These are phyloP conservation scores for Fusarium armeniacum DNA, from an alignment of 2,329 filamentous ascomycete genomes.

Conservation along the genomic window DNA sequence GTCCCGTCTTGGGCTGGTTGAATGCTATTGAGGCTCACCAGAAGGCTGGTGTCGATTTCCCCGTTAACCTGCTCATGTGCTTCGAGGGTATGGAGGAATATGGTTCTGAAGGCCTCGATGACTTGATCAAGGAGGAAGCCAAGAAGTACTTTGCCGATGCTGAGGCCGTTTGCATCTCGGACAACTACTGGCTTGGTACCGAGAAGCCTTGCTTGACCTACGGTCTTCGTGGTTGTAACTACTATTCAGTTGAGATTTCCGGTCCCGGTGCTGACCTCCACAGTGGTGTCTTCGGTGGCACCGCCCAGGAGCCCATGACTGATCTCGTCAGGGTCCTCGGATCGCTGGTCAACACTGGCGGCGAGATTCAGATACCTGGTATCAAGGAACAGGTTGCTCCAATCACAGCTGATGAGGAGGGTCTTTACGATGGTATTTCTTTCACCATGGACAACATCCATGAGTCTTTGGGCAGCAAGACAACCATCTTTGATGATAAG, in stretches of 20 bases:
- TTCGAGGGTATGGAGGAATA: constrained; percentile 99
- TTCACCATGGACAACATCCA: constrained; percentile 98
- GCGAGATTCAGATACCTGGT: constrained; percentile 94
- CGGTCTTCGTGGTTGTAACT: constrained; percentile 96
- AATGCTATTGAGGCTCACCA: constrained; percentile 99
- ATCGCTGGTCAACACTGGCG: constrained; percentile 87
- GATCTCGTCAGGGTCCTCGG: constrained; percentile 87
- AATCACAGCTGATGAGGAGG: constrained; percentile 86
- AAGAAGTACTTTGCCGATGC: constrained; percentile 96
- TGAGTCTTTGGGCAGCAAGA: constrained; percentile 90
- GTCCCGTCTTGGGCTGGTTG: constrained; percentile 95
- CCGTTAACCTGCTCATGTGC: constrained; percentile 98
- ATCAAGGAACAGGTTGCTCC: constrained; percentile 94
- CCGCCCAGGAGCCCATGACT: constrained; percentile 98
- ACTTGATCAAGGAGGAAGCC: constrained; percentile 91
- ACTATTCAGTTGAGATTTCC: constrained; percentile 92
- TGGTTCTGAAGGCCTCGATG: constrained; percentile 94
- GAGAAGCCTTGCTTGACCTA: constrained; percentile 99
- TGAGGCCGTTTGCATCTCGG: constrained; percentile 97
- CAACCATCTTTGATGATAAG: constrained; percentile 88
- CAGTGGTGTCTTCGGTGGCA: constrained; percentile 96
- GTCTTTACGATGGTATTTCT: constrained; percentile 88
- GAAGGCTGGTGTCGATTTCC: constrained; percentile 93
- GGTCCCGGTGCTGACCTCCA: constrained; percentile 95
- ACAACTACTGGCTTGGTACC: constrained; percentile 99